Base-by-base conservation (phyloP, 345 rosid species). In the Camelina laxa region DNA sequence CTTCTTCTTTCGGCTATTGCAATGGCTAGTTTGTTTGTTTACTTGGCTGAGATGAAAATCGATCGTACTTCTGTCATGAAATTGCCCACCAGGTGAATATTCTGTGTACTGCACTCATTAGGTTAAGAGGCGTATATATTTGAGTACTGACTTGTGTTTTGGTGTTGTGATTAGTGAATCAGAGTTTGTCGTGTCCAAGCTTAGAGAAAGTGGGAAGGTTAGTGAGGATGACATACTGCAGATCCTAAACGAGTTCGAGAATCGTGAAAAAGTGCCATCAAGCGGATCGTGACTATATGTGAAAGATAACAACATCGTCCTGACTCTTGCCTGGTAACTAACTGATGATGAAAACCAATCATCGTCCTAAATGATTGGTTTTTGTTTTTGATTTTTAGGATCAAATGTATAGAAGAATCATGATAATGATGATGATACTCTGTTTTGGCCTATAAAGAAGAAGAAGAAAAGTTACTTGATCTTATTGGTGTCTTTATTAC, bases 171-270 rank as follows among this genome's bases (percentile, higher is more conserved):
- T 38, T 56, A 88, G 98, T 62, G 89, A 87, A 81, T 87, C 91
- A 1, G 94, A 92, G 62, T 92, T 86, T 65, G 84, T 90, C 11
- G 67, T 88, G 56, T 85, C 72, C 83, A 87, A 90, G 85, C 96
- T 92, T 30, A 88, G 85, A 77, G 96, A 92, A 65, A 84, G 81
- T 89, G 90, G 89, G 47, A 87, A 79, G 82, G 76, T 92, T 7
- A 80, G 55, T 24, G 88, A 87, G 69, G 88, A 83, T 56, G 92
- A 92, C 44, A 72, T 92, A 70, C 13, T 78, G 65, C 85, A 68
- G 84, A 79, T 88, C 57, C 79, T 88, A 64, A 47, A 69, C 56
- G 88, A 90, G 77, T 90, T 88, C 82, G 84, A 65, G 82, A 90
- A 85, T 82, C 88, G 50, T 41, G 20, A 21, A 22, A 22, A 9